These are phyloP conservation scores for Fusarium floridanum DNA, from an alignment of 2,329 filamentous ascomycete species.

Conservation along the genomic window DNA sequence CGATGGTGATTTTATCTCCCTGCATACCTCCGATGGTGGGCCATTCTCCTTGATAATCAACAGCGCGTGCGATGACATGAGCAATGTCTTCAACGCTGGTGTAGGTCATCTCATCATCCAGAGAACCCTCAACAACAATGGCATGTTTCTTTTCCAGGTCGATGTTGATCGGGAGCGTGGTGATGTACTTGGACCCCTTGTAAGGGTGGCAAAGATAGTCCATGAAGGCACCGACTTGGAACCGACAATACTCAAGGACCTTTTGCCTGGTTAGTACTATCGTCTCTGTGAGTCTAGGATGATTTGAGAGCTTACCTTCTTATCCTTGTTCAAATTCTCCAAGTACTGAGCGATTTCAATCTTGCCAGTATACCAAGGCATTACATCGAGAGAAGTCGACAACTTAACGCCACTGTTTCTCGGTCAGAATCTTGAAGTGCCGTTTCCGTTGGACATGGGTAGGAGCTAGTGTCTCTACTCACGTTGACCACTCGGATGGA, in stretches of 20 bases:
- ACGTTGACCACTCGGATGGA: conserved; percentile 68
- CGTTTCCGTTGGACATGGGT: background rate
- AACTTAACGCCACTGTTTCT: conserved; percentile 11
- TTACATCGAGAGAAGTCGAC: conserved; percentile 45
- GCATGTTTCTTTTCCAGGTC: conserved; percentile 56
- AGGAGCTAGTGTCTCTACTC: conserved; percentile 15
- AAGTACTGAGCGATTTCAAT: conserved; percentile 63
- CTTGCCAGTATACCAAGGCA: conserved; percentile 66
- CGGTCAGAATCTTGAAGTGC: background rate
- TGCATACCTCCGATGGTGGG: conserved; percentile 56
- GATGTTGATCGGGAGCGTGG: conserved; percentile 52
- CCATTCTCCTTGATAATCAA: conserved; percentile 59
- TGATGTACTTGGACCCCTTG: conserved; percentile 58
- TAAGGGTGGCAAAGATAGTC: conserved; percentile 66
- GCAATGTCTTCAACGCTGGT: conserved; percentile 60
- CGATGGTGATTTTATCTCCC: conserved; percentile 51
- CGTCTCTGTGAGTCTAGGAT: too few species aligned
- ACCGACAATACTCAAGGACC: conserved; percentile 67
- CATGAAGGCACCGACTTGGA: conserved; percentile 66
- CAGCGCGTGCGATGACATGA: conserved; percentile 52
- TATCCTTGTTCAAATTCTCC: conserved; percentile 60
- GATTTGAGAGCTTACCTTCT: conserved; percentile 48
- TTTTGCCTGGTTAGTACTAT: conserved; percentile 35
- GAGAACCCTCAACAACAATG: conserved; percentile 56
- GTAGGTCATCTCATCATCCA: conserved; percentile 56